Evolutionary conservation across 129 eudicot species (phyloP), one percentile per base, ranked within the genome.

Genomic region (Ambrosia artemisiifolia): DNA sequence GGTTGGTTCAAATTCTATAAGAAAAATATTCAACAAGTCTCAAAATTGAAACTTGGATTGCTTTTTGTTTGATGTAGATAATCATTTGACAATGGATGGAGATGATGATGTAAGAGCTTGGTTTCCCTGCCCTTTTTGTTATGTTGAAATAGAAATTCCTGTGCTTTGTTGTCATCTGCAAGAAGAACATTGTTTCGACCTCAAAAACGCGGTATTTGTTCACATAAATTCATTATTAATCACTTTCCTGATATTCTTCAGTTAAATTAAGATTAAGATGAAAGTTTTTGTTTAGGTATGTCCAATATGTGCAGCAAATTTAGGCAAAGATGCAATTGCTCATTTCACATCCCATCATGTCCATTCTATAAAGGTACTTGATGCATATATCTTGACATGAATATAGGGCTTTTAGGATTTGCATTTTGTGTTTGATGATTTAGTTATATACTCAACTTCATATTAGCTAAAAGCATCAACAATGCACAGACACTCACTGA

Each of bases 111-210:
- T 84, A 61, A 85, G 88, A 79, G 93, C 88, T 43, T 92, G 90
- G 91, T 85, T 89, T 67, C 91, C 95, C 40, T 92, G 98, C 75
- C 98, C 98, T 51, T 92, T 85, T 76, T 89, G 98, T 69, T 92
- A 87, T 63, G 83, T 89, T 30, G 98, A 89, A 57, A 87, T 85
- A 46, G 98, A 87, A 78, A 73, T 89, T 43, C 80, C 74, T 17
- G 78, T 81, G 47, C 83, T 89, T 47, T 87, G 95, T 74, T 69
- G 75, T 48, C 96, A 93, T 83, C 83, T 89, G 59, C 95, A 83
- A 82, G 96, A 80, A 78, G 98, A 93, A 68, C 98, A 93, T 35
- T 93, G 96, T 81, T 93, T 93, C 50, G 87, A 87, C 77, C 76
- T 89, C 13, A 89, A 80, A 75, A 87, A 89, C 19, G 90, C 96